Evolutionary conservation across 768 basidiomycete genomes (phyloP).

Genomic region (Obba rivulosa): DNA sequence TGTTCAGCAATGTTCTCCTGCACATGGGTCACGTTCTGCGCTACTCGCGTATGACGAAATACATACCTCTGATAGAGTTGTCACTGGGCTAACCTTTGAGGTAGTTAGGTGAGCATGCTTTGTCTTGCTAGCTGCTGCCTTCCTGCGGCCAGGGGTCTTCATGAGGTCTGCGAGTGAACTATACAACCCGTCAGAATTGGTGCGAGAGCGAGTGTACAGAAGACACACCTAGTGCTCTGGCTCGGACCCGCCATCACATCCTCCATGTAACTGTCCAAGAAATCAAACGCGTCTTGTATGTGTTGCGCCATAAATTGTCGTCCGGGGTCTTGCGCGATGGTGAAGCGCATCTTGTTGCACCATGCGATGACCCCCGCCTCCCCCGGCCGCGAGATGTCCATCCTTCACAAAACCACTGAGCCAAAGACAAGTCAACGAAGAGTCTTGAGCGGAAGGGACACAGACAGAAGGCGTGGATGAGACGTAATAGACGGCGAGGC

Average conservation of each 20-base stretch:
- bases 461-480: neutral
- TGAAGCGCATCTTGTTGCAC: slow-evolving; percentile 59
- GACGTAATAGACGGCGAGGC: neutral
- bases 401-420: neutral
- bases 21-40: neutral
- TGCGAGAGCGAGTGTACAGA: neutral
- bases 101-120: slow-evolving; percentile 35
- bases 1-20: slow-evolving; percentile 32
- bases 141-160: slow-evolving; percentile 79
- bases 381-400: slow-evolving; percentile 19
- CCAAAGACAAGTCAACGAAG: too few species aligned
- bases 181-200: neutral
- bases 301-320: slow-evolving; percentile 68
- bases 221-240: slow-evolving; percentile 46
- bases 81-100: slow-evolving; percentile 40
- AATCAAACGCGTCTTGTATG: slow-evolving; percentile 74
- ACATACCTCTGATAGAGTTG: slow-evolving; percentile 43
- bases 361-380: slow-evolving; percentile 58
- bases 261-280: slow-evolving; percentile 74
- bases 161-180: slow-evolving; percentile 76
- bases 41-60: neutral
- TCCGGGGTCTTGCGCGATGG: slow-evolving; percentile 70
- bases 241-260: slow-evolving; percentile 61
- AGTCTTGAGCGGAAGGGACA: neutral
- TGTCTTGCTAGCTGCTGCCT: slow-evolving; percentile 44